Evolutionary conservation across 2,329 filamentous ascomycete species (phyloP).

Genomic region (Raffaelea deltoideospora): DNA sequence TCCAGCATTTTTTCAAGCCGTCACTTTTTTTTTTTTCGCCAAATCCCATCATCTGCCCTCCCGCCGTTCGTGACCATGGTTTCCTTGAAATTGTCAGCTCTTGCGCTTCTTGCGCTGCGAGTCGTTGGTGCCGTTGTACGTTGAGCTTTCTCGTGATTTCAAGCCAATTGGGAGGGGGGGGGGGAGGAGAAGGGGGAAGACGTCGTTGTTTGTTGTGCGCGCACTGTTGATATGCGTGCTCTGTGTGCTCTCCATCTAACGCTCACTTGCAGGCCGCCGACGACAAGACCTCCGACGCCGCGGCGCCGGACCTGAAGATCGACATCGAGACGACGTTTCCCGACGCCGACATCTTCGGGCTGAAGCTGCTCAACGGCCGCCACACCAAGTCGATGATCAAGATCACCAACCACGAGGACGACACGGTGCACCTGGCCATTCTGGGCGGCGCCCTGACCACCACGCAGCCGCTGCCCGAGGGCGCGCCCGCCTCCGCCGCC

Average conservation of each 20-base stretch:
- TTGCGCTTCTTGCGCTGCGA: conserved; percentile 57
- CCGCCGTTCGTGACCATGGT: conserved; percentile 40
- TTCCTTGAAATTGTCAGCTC: conserved; percentile 54
- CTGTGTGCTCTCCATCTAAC: no score
- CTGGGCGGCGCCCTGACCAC: conserved; percentile 59
- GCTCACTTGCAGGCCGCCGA: no score
- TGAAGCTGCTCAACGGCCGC: conserved; percentile 89
- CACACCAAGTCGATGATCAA: conserved; percentile 71
- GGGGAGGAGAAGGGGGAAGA: no score
- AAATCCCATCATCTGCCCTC: no score
- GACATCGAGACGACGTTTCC: conserved; percentile 48
- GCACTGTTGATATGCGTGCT: no score
- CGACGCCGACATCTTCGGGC: conserved; percentile 73
- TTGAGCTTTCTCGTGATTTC: no score
- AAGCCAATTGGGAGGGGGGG: no score
- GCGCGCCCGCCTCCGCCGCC: conserved; percentile 28
- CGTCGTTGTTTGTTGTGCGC: no score
- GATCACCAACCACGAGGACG: conserved; percentile 69
- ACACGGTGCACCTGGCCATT: conserved; percentile 59
- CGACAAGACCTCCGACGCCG: no score
- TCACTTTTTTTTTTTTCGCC: conserved; percentile 4
- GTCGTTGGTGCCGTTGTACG: conserved; percentile 50
- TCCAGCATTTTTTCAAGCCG: conserved; percentile 5
- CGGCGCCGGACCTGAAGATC: conserved; percentile 35
- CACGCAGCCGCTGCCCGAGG: conserved; percentile 36